A percentile compares a stretch with the other conserved stretches of the same genome.
phyloP scores from a whole-genome alignment of 164 flowering plant species.

The Magnolia officinalis region DNA sequence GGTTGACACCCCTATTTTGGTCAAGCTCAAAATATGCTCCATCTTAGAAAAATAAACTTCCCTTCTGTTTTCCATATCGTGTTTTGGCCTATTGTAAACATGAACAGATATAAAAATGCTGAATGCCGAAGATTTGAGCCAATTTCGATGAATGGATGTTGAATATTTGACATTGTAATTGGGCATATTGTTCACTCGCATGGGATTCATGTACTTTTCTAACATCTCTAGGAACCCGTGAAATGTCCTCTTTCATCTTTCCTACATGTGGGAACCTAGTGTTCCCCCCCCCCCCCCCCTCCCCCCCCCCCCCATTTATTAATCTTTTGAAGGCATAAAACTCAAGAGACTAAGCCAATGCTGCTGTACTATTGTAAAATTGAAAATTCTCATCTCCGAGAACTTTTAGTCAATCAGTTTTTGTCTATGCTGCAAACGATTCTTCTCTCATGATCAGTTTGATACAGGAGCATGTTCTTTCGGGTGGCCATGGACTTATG shows the following conservation, averaged over 20 bases:
- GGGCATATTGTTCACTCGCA: background rate
- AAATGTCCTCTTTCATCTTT: too few species aligned
- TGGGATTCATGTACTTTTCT: background rate
- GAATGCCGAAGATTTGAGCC: background rate
- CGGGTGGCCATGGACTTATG: slow-evolving; percentile 98
- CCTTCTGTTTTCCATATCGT: background rate
- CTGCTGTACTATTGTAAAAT: background rate
- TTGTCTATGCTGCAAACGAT: background rate
- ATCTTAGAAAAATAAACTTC: background rate
- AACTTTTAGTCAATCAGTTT: background rate
- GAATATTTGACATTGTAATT: background rate
- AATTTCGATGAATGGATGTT: background rate
- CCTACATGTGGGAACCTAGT: too few species aligned
- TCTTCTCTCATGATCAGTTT: background rate
- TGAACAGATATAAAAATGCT: background rate
- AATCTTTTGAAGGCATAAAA: background rate
- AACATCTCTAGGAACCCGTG: too few species aligned
- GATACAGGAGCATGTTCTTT: slow-evolving; percentile 75
- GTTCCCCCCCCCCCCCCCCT: background rate
- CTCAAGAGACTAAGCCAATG: background rate
- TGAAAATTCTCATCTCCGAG: background rate
- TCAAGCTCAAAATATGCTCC: background rate
- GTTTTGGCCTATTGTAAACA: background rate
- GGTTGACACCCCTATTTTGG: background rate
- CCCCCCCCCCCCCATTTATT: too few species aligned